Percentiles rank a stretch among this genome's conserved stretches.
Evolutionary conservation across 192 early-diverging fungal genomes (phyloP).

Genomic region (Radiomyces spectabilis): DNA sequence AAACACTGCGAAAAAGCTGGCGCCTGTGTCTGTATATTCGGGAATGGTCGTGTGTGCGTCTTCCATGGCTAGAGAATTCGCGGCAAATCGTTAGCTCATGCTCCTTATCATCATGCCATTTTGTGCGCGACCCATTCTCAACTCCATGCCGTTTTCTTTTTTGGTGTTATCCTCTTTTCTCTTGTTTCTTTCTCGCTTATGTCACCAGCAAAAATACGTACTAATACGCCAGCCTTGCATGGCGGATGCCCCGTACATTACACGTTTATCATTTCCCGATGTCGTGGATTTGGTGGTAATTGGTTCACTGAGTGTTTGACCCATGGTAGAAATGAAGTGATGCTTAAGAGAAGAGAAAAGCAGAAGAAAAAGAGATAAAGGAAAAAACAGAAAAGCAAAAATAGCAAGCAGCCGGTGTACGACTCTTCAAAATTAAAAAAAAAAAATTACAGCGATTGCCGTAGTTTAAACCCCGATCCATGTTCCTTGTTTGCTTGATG

Average conservation of each 20-base stretch:
- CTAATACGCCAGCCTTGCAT: conserved; percentile 98
- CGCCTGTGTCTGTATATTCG: conserved; percentile 50
- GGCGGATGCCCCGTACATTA: conserved; percentile 76
- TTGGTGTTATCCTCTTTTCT: no score
- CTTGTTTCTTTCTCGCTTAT: conserved; percentile 10
- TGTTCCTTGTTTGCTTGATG: no score
- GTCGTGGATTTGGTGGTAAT: conserved; percentile 83
- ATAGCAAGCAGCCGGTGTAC: no score
- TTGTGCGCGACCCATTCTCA: no score
- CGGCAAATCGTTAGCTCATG: background rate
- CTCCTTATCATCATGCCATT: background rate
- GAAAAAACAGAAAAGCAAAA: no score
- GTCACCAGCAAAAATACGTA: conserved; percentile 31
- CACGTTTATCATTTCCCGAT: conserved; percentile 65
- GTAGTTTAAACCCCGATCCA: no score
- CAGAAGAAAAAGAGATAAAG: no score
- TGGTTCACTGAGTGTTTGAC: conserved; percentile 93
- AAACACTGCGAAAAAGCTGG: conserved; percentile 91
- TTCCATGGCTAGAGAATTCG: conserved; percentile 73
- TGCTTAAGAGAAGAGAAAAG: no score
- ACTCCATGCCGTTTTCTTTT: no score
- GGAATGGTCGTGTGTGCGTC: conserved; percentile 91
- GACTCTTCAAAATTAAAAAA: no score
- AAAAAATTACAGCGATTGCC: no score
- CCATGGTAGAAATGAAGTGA: no score